phyloP scores from a whole-genome alignment of 345 rosid species.

The Gossypium sturtianum region DNA sequence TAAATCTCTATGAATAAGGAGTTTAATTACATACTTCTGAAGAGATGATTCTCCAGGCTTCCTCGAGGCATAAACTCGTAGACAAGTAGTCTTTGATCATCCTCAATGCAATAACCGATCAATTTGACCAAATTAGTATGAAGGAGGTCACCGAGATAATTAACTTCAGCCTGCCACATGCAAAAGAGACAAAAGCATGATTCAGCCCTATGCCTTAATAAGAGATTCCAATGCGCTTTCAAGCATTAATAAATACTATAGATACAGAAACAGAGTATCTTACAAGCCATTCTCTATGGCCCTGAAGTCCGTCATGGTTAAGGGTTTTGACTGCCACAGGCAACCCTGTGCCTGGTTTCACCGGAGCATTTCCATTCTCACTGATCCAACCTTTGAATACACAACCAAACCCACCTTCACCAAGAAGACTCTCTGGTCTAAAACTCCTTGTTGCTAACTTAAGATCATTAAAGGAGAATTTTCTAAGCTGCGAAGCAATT shows the following conservation, averaged over 20 bases:
- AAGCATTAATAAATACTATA: background rate
- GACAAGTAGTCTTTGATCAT: conserved; percentile 51
- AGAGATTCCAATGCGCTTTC: background rate
- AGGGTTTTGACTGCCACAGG: conserved; percentile 49
- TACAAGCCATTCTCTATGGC: conserved; percentile 66
- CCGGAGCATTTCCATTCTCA: conserved; percentile 29
- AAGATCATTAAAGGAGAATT: conserved; percentile 34
- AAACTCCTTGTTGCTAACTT: conserved; percentile 32
- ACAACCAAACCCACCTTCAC: conserved; percentile 51
- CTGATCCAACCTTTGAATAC: conserved; percentile 51
- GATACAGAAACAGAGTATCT: conserved; percentile 11
- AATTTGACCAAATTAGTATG: conserved; percentile 56
- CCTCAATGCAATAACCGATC: conserved; percentile 58
- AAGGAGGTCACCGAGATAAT: conserved; percentile 46
- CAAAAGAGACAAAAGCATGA: background rate
- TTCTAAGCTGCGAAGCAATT: conserved; percentile 33
- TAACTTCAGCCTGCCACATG: conserved; percentile 47
- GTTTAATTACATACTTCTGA: conserved; percentile 37
- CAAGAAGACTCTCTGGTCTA: conserved; percentile 33
- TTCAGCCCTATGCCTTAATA: conserved; percentile 1
- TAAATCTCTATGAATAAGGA: background rate
- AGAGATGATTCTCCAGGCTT: conserved; percentile 64
- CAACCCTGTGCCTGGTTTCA: conserved; percentile 38
- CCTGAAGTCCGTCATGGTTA: conserved; percentile 50
- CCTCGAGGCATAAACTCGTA: conserved; percentile 63